These are phyloP conservation scores for Phytophthora sojae DNA, from an alignment of 352 stramenopile species.

Conservation along the genomic window DNA sequence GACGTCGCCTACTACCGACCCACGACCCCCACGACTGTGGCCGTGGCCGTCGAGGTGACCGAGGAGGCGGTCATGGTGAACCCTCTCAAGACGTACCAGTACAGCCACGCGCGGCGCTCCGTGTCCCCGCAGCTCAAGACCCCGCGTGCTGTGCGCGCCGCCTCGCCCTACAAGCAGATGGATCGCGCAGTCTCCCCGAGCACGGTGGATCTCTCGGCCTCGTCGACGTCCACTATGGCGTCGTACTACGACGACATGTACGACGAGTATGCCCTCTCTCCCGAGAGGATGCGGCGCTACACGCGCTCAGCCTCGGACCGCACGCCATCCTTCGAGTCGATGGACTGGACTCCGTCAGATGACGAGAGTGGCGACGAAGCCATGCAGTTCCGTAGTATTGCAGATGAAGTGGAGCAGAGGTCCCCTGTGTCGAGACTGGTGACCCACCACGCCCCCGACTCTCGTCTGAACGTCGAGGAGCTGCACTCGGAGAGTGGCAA, in stretches of 20 bases:
- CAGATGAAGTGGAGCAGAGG: conserved; percentile 33
- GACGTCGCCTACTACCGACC: conserved; percentile 25
- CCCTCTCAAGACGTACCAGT: conserved; percentile 33
- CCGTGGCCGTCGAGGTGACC: conserved; percentile 26
- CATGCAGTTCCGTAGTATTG: conserved; percentile 43
- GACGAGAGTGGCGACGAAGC: conserved; percentile 44
- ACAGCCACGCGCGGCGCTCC: conserved; percentile 27
- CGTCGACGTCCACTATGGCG: conserved; percentile 72
- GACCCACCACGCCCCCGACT: conserved; percentile 2
- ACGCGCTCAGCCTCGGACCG: conserved; percentile 45
- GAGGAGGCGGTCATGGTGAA: conserved; percentile 38
- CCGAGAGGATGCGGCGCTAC: conserved; percentile 41
- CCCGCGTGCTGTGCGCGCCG: conserved; percentile 22
- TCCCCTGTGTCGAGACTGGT: conserved; percentile 29
- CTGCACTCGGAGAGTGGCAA: conserved; percentile 25
- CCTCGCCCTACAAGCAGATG: conserved; percentile 46
- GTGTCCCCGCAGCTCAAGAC: conserved; percentile 36
- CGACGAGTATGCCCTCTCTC: conserved; percentile 48
- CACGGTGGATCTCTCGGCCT: conserved; percentile 66
- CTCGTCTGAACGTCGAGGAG: conserved; percentile 27
- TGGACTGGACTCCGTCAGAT: conserved; percentile 54
- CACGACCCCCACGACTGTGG: conserved; percentile 32
- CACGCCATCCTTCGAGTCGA: conserved; percentile 51
- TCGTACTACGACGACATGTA: conserved; percentile 77
- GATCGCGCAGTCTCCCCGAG: conserved; percentile 34